These are phyloP conservation scores for Thuja plicata DNA, from an alignment of 83 land plant genomes.

Conservation along the genomic window DNA sequence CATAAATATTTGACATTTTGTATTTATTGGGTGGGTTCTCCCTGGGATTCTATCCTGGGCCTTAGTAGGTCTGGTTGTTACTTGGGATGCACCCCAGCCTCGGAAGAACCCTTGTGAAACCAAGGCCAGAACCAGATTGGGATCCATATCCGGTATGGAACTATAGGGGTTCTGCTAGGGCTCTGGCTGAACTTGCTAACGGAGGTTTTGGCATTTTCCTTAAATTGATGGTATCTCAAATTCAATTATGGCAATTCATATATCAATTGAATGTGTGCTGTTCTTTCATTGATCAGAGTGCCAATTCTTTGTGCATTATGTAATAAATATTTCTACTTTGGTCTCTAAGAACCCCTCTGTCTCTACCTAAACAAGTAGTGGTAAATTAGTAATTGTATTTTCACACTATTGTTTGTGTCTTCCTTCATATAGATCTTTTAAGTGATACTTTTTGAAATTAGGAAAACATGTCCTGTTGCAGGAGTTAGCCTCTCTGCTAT, in stretches of 20 bases:
- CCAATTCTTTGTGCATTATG: neutral
- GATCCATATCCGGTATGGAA: no score
- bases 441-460: neutral
- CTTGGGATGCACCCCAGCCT: no score
- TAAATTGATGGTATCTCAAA: no score
- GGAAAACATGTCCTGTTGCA: conserved; percentile 26
- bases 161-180: no score
- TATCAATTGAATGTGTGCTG: neutral
- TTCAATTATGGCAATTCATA: neutral
- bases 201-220: no score
- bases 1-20: no score
- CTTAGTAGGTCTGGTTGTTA: no score
- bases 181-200: no score
- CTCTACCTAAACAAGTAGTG: neutral
- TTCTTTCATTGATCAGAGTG: neutral
- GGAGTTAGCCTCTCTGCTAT: conserved; percentile 81
- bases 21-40: no score
- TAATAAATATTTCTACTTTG: neutral
- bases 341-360: neutral
- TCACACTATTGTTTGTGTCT: neutral
- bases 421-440: neutral
- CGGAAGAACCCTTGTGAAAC: no score
- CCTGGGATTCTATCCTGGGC: no score
- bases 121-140: no score
- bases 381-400: neutral